Evolutionary conservation across 2,329 filamentous ascomycete genomes (phyloP), one percentile per base, ranked within the genome.

Genomic region (Claviceps humidiphila): DNA sequence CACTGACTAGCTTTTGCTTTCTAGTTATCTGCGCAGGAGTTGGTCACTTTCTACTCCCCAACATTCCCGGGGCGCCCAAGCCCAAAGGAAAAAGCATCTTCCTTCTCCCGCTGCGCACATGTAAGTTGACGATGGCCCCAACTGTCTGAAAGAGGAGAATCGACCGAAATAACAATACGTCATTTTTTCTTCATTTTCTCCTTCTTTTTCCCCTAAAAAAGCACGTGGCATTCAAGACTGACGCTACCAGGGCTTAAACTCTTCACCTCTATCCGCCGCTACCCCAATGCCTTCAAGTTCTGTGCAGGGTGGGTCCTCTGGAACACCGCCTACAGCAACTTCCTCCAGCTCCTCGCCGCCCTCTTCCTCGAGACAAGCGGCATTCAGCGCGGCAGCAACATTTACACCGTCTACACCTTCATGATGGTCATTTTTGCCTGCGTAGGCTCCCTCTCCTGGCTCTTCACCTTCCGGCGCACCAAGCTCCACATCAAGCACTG

Each of bases 201-300:
- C 2, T 30, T 3, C 2, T 30, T 30, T 30, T 9, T 9, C 1
- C 2, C 22, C 2, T 22, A 2, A 22, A 22, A 2, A 22, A 34
- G 30, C 30, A 11, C 9, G 9, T 34, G 30, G 3, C 9, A 11
- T 34, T 11, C 1, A 16, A 9, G 20, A 38, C 26, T 5, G 16
- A 46, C n/a, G 4, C 14, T 14, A 4, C 34, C 48, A 58, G 55
- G 57, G 57, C 17, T 56, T 26, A 53, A 47, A 49, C 52, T 58
- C 14, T 50, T 58, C n/a, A 42, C 51, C 17, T 58, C 55, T n/a
- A 51, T 57, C 17, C 54, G 55, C 17, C 52, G 40, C 7, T 58
- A 58, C 44, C 57, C 57, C 4, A 58, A 58, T 24, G 57, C 57
- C 34, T 58, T 58, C 51, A 58, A 58, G 53, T 53, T 58, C 30